phyloP scores from a whole-genome alignment of 371 early-diverging fungal species.

The Mucor plumbeus region DNA sequence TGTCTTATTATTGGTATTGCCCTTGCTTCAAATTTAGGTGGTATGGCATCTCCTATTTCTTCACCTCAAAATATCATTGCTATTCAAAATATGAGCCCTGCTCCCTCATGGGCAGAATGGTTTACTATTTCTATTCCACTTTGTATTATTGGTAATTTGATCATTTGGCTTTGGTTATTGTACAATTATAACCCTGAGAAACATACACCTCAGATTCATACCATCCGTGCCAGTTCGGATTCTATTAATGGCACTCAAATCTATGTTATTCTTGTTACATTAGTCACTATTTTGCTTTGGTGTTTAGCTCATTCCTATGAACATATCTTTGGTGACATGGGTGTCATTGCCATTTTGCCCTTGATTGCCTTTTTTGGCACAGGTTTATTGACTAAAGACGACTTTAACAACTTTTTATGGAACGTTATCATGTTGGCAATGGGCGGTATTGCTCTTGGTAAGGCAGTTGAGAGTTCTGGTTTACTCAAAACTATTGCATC shows the following conservation, averaged over 20 bases:
- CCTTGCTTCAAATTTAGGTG: conserved; percentile 79
- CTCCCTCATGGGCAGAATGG: conserved; percentile 72
- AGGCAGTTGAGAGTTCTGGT: conserved; percentile 77
- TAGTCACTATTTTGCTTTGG: conserved; percentile 79
- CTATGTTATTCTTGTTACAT: conserved; percentile 69
- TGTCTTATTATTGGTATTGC: conserved; percentile 82
- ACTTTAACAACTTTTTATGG: conserved; percentile 77
- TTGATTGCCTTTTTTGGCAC: conserved; percentile 79
- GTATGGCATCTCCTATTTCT: conserved; percentile 83
- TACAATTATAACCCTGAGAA: conserved; percentile 70
- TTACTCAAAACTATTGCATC: conserved; percentile 25
- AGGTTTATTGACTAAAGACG: conserved; percentile 80
- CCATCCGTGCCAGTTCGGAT: conserved; percentile 61
- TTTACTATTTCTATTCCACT: conserved; percentile 64
- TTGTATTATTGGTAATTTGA: conserved; percentile 61
- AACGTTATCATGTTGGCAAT: conserved; percentile 83
- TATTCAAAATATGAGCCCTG: conserved; percentile 72
- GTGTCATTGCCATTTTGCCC: conserved; percentile 78
- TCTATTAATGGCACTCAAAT: conserved; percentile 70
- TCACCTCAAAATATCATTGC: conserved; percentile 82
- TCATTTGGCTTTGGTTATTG: conserved; percentile 67
- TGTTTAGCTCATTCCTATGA: conserved; percentile 66
- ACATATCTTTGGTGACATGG: conserved; percentile 75
- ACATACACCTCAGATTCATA: conserved; percentile 59
- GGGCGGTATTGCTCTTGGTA: conserved; percentile 84